phyloP scores from a whole-genome alignment of 164 flowering plant genomes.

The Liriodendron chinense region DNA sequence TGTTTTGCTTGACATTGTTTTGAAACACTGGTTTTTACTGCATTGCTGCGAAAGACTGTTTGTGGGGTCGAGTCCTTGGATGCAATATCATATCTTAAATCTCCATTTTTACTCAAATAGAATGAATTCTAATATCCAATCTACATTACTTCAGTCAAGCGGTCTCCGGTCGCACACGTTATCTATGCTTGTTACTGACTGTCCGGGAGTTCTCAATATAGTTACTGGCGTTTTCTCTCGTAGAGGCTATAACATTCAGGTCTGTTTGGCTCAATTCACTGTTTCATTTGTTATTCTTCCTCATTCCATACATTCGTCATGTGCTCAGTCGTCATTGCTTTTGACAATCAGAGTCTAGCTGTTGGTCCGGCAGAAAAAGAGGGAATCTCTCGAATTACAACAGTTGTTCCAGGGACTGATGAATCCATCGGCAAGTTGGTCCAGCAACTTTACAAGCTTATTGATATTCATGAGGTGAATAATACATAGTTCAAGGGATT shows the following conservation, averaged over 20 bases:
- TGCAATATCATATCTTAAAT: background rate
- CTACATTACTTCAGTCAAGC: constrained; percentile 50
- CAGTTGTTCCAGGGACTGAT: constrained; percentile 97
- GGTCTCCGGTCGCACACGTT: constrained; percentile 93
- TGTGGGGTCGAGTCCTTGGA: background rate
- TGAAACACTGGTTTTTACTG: background rate
- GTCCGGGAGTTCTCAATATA: constrained; percentile 91
- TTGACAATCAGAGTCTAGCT: constrained; percentile 77
- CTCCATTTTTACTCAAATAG: background rate
- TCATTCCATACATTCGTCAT: constrained; percentile 1
- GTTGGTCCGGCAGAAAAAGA: constrained; percentile 88
- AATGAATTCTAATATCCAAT: constrained; percentile 2
- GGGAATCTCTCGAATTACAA: constrained; percentile 90
- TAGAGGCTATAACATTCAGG: constrained; percentile 97
- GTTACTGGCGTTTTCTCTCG: constrained; percentile 90
- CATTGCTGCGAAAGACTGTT: background rate
- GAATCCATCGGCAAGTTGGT: constrained; percentile 84
- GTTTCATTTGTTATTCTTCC: constrained; percentile 8
- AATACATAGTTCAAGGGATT: background rate
- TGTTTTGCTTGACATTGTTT: too few species aligned
- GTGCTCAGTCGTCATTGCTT: background rate
- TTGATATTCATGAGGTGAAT: constrained; percentile 80
- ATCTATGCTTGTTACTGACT: constrained; percentile 79
- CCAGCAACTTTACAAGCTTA: constrained; percentile 83
- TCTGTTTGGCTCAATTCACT: constrained; percentile 12